phyloP scores from a whole-genome alignment of 176 grass and related monocot species.

The Zea mays region Zm-B73-REFERENCE-NAM-5.0 NC_050100.1:26727001-26727500 shows the following conservation, averaged over 20 bases:
- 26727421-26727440: slow-evolving; percentile 97
- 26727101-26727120: slow-evolving; percentile 23
- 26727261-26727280: too few species aligned
- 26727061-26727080: slow-evolving; percentile 27
- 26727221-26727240: too few species aligned
- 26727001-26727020: too few species aligned
- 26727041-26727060: slow-evolving; percentile 39
- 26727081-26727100: slow-evolving; percentile 49
- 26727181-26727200: slow-evolving; percentile 25
- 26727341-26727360: slow-evolving; percentile 31
- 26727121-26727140: not conserved
- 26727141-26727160: not conserved
- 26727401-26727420: slow-evolving; percentile 29
- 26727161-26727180: slow-evolving; percentile 14
- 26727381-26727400: slow-evolving; percentile 45
- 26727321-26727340: not conserved
- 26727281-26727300: too few species aligned
- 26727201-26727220: too few species aligned
- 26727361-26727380: slow-evolving; percentile 48
- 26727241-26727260: too few species aligned
- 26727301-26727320: not conserved
- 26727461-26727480: slow-evolving; percentile 7
- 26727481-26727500: slow-evolving; percentile 83
- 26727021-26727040: not conserved
- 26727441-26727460: slow-evolving; percentile 71